Evolutionary conservation across 495 filamentous ascomycete species (phyloP).

Genomic region (Chlorociboria aeruginascens): DNA sequence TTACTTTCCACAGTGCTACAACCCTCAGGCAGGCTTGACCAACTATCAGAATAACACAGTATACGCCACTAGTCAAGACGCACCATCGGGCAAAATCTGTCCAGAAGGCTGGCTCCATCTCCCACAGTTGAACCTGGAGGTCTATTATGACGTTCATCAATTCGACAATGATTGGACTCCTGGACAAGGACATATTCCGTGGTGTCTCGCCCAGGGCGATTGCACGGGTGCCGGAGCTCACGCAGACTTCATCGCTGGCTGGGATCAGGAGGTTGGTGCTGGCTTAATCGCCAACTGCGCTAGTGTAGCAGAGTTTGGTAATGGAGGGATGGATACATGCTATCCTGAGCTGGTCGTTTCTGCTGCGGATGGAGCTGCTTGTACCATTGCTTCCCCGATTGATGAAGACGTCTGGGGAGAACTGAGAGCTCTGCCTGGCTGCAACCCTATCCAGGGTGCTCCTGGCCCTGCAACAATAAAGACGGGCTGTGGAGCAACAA

Average conservation of each 20-base stretch:
- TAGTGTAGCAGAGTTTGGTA: slow-evolving; percentile 13
- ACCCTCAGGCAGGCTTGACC: slow-evolving; percentile 51
- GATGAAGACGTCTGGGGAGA: slow-evolving; percentile 29
- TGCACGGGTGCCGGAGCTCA: slow-evolving; percentile 62
- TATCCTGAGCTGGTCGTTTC: slow-evolving; percentile 26
- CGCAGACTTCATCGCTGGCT: slow-evolving; percentile 61
- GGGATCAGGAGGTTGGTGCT: slow-evolving; percentile 43
- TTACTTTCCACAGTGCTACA: slow-evolving; percentile 89
- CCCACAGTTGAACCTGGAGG: slow-evolving; percentile 45
- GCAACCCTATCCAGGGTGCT: slow-evolving; percentile 22
- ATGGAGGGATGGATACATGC: slow-evolving; percentile 43
- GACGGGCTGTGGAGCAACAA: no score
- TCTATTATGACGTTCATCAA: slow-evolving; percentile 41
- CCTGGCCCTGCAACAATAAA: no score
- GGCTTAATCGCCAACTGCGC: slow-evolving; percentile 54
- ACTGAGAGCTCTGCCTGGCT: slow-evolving; percentile 29
- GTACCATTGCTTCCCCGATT: slow-evolving; percentile 25
- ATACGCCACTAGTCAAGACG: slow-evolving; percentile 34
- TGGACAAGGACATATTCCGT: slow-evolving; percentile 37
- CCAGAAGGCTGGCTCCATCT: slow-evolving; percentile 40
- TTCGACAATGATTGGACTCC: slow-evolving; percentile 39
- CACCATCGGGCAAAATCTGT: slow-evolving; percentile 21
- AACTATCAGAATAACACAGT: slow-evolving; percentile 47
- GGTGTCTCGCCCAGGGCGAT: slow-evolving; percentile 37
- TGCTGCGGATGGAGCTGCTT: slow-evolving; percentile 22